phyloP scores from a whole-genome alignment of 208 protist species.

The Porcisia deanei region DNA sequence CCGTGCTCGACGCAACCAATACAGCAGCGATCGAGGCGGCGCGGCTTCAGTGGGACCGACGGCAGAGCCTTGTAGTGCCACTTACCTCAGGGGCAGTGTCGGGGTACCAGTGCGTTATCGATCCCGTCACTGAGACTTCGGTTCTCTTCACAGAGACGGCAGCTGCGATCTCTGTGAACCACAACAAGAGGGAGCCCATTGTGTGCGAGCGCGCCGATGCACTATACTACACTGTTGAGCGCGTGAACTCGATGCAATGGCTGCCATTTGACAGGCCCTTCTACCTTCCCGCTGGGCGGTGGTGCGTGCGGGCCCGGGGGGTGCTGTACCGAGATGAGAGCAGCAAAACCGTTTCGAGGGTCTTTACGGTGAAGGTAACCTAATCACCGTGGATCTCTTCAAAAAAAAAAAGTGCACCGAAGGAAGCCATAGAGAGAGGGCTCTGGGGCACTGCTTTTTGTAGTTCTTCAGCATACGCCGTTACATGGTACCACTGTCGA shows the following conservation, averaged over 20 bases:
- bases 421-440: too few species aligned
- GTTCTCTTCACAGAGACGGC: background rate
- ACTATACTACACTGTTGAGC: slow-evolving; percentile 62
- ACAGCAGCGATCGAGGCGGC: slow-evolving; percentile 37
- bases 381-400: background rate
- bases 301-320: slow-evolving; percentile 73
- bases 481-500: too few species aligned
- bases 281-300: slow-evolving; percentile 69
- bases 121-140: slow-evolving; percentile 22
- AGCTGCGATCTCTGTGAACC: background rate
- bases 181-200: slow-evolving; percentile 6
- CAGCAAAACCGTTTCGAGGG: slow-evolving; percentile 48
- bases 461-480: too few species aligned
- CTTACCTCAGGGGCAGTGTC: slow-evolving; percentile 12
- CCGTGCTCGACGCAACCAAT: slow-evolving; percentile 21
- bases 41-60: slow-evolving; percentile 36
- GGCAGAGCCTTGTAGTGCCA: slow-evolving; percentile 23
- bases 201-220: slow-evolving; percentile 31
- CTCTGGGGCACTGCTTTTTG: too few species aligned
- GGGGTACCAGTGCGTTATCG: slow-evolving; percentile 16
- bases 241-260: slow-evolving; percentile 59
- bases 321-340: slow-evolving; percentile 33
- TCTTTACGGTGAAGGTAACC: slow-evolving; percentile 69
- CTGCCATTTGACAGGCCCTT: slow-evolving; percentile 44
- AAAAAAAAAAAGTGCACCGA: background rate